These are phyloP conservation scores for Leishmania turanica DNA, from an alignment of 208 protist species.

Conservation along the genomic window DNA sequence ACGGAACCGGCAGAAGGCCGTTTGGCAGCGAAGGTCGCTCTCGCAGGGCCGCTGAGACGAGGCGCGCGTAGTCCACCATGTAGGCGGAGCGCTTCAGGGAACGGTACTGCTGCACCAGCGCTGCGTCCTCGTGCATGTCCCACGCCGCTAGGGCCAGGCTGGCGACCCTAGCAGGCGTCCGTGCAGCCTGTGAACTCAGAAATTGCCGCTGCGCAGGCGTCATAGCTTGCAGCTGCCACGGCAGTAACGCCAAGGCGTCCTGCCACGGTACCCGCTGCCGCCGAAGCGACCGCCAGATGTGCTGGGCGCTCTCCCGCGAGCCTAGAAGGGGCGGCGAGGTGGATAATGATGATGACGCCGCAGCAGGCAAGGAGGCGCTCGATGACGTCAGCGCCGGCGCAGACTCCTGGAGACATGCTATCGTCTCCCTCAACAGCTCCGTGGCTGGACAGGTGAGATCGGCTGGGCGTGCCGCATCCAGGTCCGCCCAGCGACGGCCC, in stretches of 20 bases:
- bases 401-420: conserved; percentile 12
- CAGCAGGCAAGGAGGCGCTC: background rate
- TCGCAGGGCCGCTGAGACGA: conserved; percentile 51
- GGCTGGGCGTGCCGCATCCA: conserved; percentile 9
- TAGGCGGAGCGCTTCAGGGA: conserved; percentile 30
- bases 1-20: conserved; percentile 66
- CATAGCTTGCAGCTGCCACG: conserved; percentile 46
- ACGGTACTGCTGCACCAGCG: conserved; percentile 35
- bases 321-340: background rate
- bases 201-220: conserved; percentile 37
- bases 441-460: conserved; percentile 14
- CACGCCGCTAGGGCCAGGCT: conserved; percentile 36
- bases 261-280: conserved; percentile 56
- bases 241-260: conserved; percentile 40
- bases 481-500: conserved; percentile 23
- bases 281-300: conserved; percentile 59
- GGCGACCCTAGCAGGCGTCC: conserved; percentile 25
- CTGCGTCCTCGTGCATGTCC: conserved; percentile 30
- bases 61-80: conserved; percentile 53
- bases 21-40: conserved; percentile 44
- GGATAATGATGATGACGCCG: background rate
- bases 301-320: conserved; percentile 26
- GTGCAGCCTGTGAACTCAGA: conserved; percentile 4
- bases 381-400: background rate
- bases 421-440: conserved; percentile 39